These are phyloP conservation scores for Epichloe brachyelytri DNA, from an alignment of 2,329 filamentous ascomycete species.

Conservation along the genomic window DNA sequence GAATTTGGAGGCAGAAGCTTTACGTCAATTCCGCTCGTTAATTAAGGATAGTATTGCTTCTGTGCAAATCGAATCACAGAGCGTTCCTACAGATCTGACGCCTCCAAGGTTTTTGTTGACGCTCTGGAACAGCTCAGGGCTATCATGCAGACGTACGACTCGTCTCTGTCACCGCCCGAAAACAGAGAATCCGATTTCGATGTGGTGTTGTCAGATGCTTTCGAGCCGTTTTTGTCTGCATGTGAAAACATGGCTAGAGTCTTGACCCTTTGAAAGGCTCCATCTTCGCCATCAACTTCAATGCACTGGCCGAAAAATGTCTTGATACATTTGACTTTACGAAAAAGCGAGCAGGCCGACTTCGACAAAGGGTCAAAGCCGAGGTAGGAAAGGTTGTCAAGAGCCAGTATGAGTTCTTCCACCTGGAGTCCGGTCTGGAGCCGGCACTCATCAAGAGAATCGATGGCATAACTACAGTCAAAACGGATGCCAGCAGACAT, in stretches of 20 bases:
- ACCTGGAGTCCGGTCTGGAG: constrained; percentile 60
- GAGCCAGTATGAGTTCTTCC: constrained; percentile 60
- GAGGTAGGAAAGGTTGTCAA: constrained; percentile 46
- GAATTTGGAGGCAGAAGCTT: constrained; percentile 59
- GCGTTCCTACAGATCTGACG: constrained; percentile 57
- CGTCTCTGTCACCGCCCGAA: constrained; percentile 51
- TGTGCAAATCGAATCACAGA: constrained; percentile 58
- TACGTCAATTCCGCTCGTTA: constrained; percentile 69
- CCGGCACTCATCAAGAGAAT: constrained; percentile 46
- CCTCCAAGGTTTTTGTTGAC: constrained; percentile 71
- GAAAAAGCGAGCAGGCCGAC: constrained; percentile 35
- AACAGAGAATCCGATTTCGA: constrained; percentile 58
- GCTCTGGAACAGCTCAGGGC: constrained; percentile 64
- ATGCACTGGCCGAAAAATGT: constrained; percentile 42
- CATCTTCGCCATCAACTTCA: constrained; percentile 64
- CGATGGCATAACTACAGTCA: constrained; percentile 13
- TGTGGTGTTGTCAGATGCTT: constrained; percentile 60
- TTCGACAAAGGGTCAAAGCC: constrained; percentile 43
- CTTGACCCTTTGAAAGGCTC: constrained; percentile 46
- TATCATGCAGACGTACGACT: constrained; percentile 79
- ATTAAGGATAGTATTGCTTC: constrained; percentile 69
- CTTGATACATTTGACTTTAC: constrained; percentile 54
- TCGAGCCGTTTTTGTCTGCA: constrained; percentile 75
- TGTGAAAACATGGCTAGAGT: constrained; percentile 55
- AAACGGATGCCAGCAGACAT: constrained; percentile 32